Evolutionary conservation across 257 asterid genomes (phyloP).

Genomic region (Scutellaria minor): DNA sequence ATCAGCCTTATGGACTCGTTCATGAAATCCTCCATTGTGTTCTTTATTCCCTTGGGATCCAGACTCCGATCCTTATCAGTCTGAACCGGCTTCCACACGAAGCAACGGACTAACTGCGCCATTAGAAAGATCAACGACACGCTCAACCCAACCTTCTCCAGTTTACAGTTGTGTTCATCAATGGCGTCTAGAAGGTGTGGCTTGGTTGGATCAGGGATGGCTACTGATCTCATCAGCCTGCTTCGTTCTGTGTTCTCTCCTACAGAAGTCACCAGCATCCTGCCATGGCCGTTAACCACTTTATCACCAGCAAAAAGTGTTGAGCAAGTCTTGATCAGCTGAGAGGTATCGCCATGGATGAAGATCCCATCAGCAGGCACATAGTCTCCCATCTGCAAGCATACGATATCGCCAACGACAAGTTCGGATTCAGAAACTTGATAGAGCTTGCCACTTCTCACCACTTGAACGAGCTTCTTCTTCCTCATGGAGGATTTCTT

Average conservation of each 20-base stretch:
- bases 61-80: slow-evolving; percentile 22
- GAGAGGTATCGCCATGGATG: slow-evolving; percentile 18
- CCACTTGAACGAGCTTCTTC: slow-evolving; percentile 20
- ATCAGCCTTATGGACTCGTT: slow-evolving; percentile 40
- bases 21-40: slow-evolving; percentile 45
- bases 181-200: slow-evolving; percentile 30
- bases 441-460: slow-evolving; percentile 33
- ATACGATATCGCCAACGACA: slow-evolving; percentile 53
- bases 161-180: slow-evolving; percentile 34
- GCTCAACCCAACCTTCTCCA: slow-evolving; percentile 47
- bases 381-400: slow-evolving; percentile 35
- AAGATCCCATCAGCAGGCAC: slow-evolving; percentile 57
- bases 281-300: slow-evolving; percentile 39
- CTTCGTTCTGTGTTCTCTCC: slow-evolving; percentile 48
- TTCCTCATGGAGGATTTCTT: slow-evolving; percentile 24
- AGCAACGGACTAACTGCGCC: slow-evolving; percentile 46
- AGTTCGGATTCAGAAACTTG: slow-evolving; percentile 37
- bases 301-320: slow-evolving; percentile 34
- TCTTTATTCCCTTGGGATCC: slow-evolving; percentile 35
- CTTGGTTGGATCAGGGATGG: background rate
- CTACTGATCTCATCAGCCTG: slow-evolving; percentile 26
- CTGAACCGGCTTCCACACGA: slow-evolving; percentile 28
- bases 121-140: slow-evolving; percentile 41
- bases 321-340: slow-evolving; percentile 28
- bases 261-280: slow-evolving; percentile 48